phyloP scores from a whole-genome alignment of 306 rosid genomes.

The Canavalia ensiformis region DNA sequence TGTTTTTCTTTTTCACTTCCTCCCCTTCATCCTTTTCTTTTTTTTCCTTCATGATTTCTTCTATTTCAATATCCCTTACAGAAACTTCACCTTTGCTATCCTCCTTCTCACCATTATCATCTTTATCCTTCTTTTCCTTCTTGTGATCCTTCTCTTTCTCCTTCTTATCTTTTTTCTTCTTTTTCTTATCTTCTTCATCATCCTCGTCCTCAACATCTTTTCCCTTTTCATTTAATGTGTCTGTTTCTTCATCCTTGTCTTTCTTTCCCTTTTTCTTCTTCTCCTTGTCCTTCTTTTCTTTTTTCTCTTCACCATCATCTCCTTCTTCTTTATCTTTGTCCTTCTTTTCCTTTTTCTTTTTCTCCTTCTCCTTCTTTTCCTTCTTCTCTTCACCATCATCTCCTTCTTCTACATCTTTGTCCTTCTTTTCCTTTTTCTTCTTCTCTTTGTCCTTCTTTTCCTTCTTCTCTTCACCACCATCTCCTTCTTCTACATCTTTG shows the following conservation, averaged over 20 bases:
- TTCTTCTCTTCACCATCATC: constrained; percentile 4
- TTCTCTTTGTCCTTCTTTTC: constrained; percentile 25
- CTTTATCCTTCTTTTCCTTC: constrained; percentile 22
- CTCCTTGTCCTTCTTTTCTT: constrained; percentile 1
- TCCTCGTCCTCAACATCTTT: neutral
- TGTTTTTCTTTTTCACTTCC: constrained; percentile 48
- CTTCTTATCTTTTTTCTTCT: constrained; percentile 14
- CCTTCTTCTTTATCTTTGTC: constrained; percentile 23
- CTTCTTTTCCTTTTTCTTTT: constrained; percentile 28
- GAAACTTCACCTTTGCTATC: constrained; percentile 34
- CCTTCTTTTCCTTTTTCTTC: neutral
- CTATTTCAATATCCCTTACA: constrained; percentile 55
- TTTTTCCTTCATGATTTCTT: constrained; percentile 47
- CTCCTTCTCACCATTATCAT: constrained; percentile 1
- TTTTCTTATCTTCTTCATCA: constrained; percentile 28
- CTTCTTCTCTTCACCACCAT: constrained; percentile 1
- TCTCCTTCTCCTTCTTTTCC: constrained; percentile 10
- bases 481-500: constrained; percentile 5
- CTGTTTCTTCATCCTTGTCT: constrained; percentile 42
- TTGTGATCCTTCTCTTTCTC: constrained; percentile 16
- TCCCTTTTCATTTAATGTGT: constrained; percentile 25
- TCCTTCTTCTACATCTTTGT: neutral
- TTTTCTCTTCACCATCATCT: constrained; percentile 29
- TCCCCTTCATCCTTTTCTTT: constrained; percentile 27
- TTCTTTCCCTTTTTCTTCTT: constrained; percentile 32